Evolutionary conservation across 75 land plant genomes (phyloP), one percentile per base, ranked within the genome.

Genomic region (Selaginella moellendorffii): DNA sequence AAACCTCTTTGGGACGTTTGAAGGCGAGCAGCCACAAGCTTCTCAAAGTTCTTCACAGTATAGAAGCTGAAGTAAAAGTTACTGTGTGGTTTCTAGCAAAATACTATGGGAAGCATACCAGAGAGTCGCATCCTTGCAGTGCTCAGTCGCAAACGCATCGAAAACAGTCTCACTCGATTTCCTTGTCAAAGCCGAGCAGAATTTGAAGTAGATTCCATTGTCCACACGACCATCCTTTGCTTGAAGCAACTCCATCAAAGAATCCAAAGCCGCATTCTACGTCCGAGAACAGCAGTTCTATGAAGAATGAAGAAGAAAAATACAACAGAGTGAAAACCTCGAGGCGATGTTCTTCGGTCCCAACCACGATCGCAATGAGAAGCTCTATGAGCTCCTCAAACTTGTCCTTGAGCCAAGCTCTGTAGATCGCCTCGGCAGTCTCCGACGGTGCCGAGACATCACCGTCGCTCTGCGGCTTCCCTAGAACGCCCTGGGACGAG

Each of bases 221-320:
- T 84, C 63, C 66, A 89, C 85, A 59, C 52, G 69, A 8, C 99
- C 88, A 2, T 61, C 63, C 66, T 68, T 82, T 29, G 87, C 90
- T 27, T 75, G 51, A 52, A 86, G 85, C 65, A 95, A 76, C 70
- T 89, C 99, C 99, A 95, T 95, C 5, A 84, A 29, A 0, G 91
- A 71, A 71, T 89, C 83, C 68, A 95, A 20, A 46, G 83, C 81
- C 61, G 83, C 76, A 52, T 69, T 85, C 99, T 93, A 68, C 63
- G n/a, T n/a, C n/a, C n/a, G n/a, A n/a, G n/a, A n/a, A n/a, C n/a
- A n/a, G n/a, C n/a, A n/a, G n/a, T n/a, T n/a, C n/a, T n/a, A n/a
- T n/a, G n/a, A n/a, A n/a, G n/a, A n/a, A n/a, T n/a, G n/a, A n/a
- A n/a, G n/a, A n/a, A n/a, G n/a, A n/a, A n/a, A n/a, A n/a, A n/a